Evolutionary conservation across 1,284 basidiomycete genomes (phyloP).

Genomic region (Irpex sp.): DNA sequence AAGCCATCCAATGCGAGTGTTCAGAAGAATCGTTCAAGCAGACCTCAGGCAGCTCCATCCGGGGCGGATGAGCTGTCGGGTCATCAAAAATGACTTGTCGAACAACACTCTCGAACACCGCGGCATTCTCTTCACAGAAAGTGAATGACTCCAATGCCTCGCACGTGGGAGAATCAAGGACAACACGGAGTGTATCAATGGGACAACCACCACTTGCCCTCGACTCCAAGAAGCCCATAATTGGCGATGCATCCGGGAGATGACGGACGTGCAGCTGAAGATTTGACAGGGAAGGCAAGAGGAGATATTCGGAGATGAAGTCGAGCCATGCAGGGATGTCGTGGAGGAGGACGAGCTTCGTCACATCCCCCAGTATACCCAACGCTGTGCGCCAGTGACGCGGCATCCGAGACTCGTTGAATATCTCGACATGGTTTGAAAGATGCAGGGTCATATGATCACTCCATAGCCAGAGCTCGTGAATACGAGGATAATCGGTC

Average conservation of each 20-base stretch:
- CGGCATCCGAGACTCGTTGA: background rate
- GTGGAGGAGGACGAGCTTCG: background rate
- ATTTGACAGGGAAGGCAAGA: background rate
- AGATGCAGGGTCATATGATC: background rate
- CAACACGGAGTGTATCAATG: background rate
- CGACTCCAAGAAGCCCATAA: background rate
- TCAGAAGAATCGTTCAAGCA: background rate
- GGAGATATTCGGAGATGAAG: background rate
- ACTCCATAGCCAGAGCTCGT: background rate
- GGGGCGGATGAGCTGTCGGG: background rate
- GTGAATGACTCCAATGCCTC: background rate
- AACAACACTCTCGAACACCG: background rate
- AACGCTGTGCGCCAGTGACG: background rate
- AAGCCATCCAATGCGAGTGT: background rate
- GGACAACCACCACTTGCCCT: background rate
- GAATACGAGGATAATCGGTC: background rate
- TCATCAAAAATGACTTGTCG: background rate
- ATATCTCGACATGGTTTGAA: background rate
- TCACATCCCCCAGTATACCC: background rate
- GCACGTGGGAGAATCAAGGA: background rate
- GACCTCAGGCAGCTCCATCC: background rate
- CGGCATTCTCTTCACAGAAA: background rate
- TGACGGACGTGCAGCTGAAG: background rate
- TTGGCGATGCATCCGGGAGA: background rate
- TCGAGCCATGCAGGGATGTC: background rate